Conservation (phyloP, 345 rosid genomes). For the Aethionema arabicum region DNA sequence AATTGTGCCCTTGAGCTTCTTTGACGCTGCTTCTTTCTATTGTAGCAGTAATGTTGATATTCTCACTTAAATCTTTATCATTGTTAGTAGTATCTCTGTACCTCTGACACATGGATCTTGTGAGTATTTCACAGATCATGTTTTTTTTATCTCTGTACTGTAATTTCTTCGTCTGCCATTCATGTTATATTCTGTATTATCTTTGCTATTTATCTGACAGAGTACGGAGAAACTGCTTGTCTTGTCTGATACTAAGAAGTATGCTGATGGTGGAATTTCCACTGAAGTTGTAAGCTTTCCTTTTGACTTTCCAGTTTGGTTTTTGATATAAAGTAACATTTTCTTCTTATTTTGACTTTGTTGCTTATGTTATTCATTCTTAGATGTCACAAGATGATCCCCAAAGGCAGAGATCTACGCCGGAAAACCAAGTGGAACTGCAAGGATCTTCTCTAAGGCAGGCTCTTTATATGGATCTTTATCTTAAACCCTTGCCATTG, state of each 20-base stretch:
- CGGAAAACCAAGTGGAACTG: conserved; percentile 28
- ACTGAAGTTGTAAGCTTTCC: conserved; percentile 37
- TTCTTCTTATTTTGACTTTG: conserved; percentile 22
- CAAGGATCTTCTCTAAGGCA: conserved; percentile 41
- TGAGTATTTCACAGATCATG: conserved; percentile 23
- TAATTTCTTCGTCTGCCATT: conserved; percentile 15
- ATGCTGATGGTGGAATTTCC: conserved; percentile 40
- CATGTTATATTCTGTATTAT: conserved; percentile 20
- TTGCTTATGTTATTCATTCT: conserved; percentile 25
- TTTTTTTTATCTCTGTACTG: conserved; percentile 18
- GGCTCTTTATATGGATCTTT: conserved; percentile 16
- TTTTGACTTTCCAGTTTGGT: conserved; percentile 26
- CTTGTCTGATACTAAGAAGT: conserved; percentile 43
- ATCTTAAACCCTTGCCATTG: conserved; percentile 4
- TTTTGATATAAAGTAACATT: background rate
- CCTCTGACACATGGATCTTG: conserved; percentile 23
- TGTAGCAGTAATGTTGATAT: conserved; percentile 17
- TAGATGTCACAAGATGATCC: conserved; percentile 30
- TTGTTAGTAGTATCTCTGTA: conserved; percentile 30
- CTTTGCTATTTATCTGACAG: conserved; percentile 31
- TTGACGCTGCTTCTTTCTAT: conserved; percentile 15
- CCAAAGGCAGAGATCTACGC: conserved; percentile 27
- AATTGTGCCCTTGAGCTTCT: conserved; percentile 21
- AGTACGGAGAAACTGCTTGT: conserved; percentile 50
- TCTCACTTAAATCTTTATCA: conserved; percentile 28